Evolutionary conservation across 768 basidiomycete genomes (phyloP).

Genomic region (Botryobasidium botryosum): DNA sequence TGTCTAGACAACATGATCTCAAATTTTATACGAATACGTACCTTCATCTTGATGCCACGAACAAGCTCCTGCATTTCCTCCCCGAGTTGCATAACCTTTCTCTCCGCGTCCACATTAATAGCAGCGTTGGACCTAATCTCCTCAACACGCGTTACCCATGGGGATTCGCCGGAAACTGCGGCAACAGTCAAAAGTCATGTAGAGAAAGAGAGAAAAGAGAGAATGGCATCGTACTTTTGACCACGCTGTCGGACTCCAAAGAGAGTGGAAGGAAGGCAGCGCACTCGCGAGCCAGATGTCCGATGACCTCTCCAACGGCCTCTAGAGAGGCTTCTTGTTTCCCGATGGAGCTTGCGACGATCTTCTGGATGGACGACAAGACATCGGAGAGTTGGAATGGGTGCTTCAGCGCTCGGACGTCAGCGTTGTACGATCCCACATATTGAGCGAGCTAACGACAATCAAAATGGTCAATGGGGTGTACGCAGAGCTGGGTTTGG

Average conservation of each 20-base stretch:
- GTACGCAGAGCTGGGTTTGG: background rate
- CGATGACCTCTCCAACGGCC: conserved; percentile 49
- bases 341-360: conserved; percentile 49
- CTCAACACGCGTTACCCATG: conserved; percentile 70
- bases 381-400: conserved; percentile 62
- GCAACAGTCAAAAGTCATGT: background rate
- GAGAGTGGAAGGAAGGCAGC: conserved; percentile 51
- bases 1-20: background rate
- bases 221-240: conserved; percentile 46
- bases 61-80: conserved; percentile 83
- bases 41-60: conserved; percentile 53
- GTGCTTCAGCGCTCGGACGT: conserved; percentile 60
- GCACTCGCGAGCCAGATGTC: conserved; percentile 53
- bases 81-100: conserved; percentile 65
- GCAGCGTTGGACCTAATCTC: conserved; percentile 72
- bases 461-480: background rate
- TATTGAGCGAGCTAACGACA: conserved; percentile 65
- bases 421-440: conserved; percentile 71
- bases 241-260: conserved; percentile 56
- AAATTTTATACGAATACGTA: conserved; percentile 12
- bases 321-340: conserved; percentile 61
- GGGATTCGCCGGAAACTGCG: conserved; percentile 54
- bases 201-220: background rate
- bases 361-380: conserved; percentile 53
- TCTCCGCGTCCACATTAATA: conserved; percentile 83